These are phyloP conservation scores for Fibroporia radiculosa DNA, from an alignment of 768 basidiomycete species.

Conservation along the genomic window DNA sequence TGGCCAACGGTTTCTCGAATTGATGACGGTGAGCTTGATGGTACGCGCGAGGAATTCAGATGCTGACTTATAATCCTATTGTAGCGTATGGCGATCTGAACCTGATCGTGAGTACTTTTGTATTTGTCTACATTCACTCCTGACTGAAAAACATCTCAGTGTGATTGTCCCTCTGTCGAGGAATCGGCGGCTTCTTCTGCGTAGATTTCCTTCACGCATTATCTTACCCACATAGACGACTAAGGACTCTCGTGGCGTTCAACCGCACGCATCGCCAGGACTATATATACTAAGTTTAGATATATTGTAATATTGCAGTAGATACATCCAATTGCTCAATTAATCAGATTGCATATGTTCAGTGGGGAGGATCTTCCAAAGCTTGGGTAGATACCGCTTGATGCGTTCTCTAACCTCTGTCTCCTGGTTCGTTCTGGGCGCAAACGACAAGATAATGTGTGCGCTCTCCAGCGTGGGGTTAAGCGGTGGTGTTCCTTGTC, in stretches of 20 bases:
- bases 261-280: conserved; percentile 48
- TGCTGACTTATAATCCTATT: conserved; percentile 9
- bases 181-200: conserved; percentile 39
- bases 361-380: conserved; percentile 25
- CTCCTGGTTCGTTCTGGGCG: conserved; percentile 33
- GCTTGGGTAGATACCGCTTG: conserved; percentile 30
- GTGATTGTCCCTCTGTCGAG: conserved; percentile 82
- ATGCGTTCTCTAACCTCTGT: conserved; percentile 40
- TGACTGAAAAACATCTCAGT: conserved; percentile 35
- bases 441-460: conserved; percentile 49
- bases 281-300: conserved; percentile 15
- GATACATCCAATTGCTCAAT: background rate
- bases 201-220: background rate
- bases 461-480: conserved; percentile 45
- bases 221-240: conserved; percentile 42
- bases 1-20: conserved; percentile 93
- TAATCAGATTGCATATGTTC: background rate
- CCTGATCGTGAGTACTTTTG: conserved; percentile 58
- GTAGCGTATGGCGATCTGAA: conserved; percentile 90
- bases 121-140: background rate
- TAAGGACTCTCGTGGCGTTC: conserved; percentile 41
- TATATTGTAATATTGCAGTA: conserved; percentile 10
- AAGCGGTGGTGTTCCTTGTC: conserved; percentile 19
- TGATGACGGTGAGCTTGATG: conserved; percentile 69
- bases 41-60: background rate